These are phyloP conservation scores for Stereum hirsutum DNA, from an alignment of 1,284 basidiomycete species.

Conservation along the genomic window DNA sequence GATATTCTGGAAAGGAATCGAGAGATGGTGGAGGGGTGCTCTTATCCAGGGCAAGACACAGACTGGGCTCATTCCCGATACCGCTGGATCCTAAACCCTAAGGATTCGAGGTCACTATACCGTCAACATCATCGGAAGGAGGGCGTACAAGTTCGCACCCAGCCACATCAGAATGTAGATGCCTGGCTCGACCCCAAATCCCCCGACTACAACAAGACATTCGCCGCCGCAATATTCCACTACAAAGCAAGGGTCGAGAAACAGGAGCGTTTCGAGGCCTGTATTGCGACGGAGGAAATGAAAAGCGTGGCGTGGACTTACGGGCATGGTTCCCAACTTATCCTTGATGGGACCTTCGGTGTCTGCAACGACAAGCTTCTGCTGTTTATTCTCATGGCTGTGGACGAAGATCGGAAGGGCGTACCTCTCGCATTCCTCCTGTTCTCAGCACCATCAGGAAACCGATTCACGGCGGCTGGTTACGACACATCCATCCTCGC, in stretches of 20 bases:
- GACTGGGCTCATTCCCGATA: no score
- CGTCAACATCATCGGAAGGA: conserved; percentile 10
- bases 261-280: conserved; percentile 17
- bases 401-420: conserved; percentile 19
- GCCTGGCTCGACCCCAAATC: conserved; percentile 14
- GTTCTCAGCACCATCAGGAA: conserved; percentile 26
- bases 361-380: conserved; percentile 22
- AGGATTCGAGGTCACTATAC: conserved; percentile 15
- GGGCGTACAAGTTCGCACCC: conserved; percentile 14
- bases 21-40: no score
- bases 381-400: conserved; percentile 25
- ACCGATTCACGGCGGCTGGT: conserved; percentile 20
- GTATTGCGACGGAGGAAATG: conserved; percentile 25
- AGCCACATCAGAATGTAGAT: conserved; percentile 16
- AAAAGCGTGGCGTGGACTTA: conserved; percentile 23
- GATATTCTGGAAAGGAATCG: no score
- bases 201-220: conserved; percentile 13
- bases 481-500: conserved; percentile 24
- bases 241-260: conserved; percentile 13
- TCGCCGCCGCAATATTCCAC: conserved; percentile 18
- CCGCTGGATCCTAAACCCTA: no score
- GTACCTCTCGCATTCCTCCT: conserved; percentile 25
- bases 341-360: conserved; percentile 31
- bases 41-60: no score
- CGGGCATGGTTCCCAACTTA: conserved; percentile 20